These are phyloP conservation scores for Clavulina sp. DNA, from an alignment of 768 basidiomycete genomes.

Conservation along the genomic window DNA sequence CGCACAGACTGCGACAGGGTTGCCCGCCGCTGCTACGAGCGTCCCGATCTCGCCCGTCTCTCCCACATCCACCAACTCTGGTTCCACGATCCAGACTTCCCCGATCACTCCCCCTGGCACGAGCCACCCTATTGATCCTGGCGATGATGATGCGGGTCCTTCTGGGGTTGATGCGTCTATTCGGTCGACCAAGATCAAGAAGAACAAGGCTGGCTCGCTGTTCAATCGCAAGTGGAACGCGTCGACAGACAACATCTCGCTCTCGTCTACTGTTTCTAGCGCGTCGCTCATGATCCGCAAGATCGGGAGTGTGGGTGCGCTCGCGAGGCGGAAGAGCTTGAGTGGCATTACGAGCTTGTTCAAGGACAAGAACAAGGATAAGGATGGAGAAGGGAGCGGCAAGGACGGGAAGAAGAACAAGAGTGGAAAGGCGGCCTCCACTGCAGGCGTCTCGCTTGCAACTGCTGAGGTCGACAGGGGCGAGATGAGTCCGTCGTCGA, in stretches of 20 bases:
- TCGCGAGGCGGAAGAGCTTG: constrained; percentile 74
- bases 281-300: constrained; percentile 96
- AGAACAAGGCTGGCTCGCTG: constrained; percentile 49
- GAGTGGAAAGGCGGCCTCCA: constrained; percentile 45
- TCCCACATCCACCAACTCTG: no score
- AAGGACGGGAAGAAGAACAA: constrained; percentile 32
- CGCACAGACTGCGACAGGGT: background rate
- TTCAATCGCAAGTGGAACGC: constrained; percentile 82
- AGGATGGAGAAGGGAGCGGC: constrained; percentile 33
- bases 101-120: constrained; percentile 15
- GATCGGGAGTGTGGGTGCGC: constrained; percentile 76
- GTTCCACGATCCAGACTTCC: no score
- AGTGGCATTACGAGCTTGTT: constrained; percentile 86
- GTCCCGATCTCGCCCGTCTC: no score
- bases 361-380: constrained; percentile 52
- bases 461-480: constrained; percentile 66
- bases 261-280: constrained; percentile 84
- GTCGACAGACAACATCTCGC: constrained; percentile 87
- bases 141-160: background rate
- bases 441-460: constrained; percentile 61
- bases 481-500: constrained; percentile 17
- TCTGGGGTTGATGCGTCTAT: constrained; percentile 25
- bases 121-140: constrained; percentile 10
- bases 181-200: constrained; percentile 20
- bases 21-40: no score